phyloP scores from a whole-genome alignment of 805 yeast genomes.

The Kluyveromyces nonfermentans region DNA sequence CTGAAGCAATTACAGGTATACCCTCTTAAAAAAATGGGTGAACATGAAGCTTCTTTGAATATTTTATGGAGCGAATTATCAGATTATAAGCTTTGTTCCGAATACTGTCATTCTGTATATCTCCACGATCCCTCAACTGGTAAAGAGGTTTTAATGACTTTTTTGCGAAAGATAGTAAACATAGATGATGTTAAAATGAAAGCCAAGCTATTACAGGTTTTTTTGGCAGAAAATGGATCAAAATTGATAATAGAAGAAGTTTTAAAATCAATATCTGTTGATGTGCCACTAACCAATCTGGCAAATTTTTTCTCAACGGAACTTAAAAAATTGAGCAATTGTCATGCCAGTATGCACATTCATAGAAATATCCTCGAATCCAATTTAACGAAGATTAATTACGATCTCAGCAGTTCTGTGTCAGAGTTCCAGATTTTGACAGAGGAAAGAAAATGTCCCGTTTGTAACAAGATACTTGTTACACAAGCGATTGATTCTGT shows the following conservation, averaged over 20 bases:
- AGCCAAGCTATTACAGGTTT: conserved; percentile 9
- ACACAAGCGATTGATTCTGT: conserved; percentile 6
- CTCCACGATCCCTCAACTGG: conserved; percentile 33
- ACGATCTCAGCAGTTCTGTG: conserved; percentile 32
- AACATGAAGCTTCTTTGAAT: conserved; percentile 54
- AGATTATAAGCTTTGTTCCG: conserved; percentile 49
- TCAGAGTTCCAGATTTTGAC: conserved; percentile 32
- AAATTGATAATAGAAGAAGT: conserved; percentile 23
- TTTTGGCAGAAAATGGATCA: conserved; percentile 20
- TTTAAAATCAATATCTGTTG: conserved; percentile 42
- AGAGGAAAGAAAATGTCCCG: conserved; percentile 41
- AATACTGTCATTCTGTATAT: conserved; percentile 47
- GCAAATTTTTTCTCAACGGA: conserved; percentile 37
- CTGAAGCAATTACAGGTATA: conserved; percentile 34
- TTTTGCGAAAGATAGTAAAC: conserved; percentile 32
- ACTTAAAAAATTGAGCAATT: conserved; percentile 33
- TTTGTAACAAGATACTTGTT: conserved; percentile 51
- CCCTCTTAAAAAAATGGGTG: conserved; percentile 48
- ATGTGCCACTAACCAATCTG: conserved; percentile 37
- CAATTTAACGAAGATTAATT: conserved; percentile 39
- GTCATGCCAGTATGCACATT: conserved; percentile 34
- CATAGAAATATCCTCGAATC: conserved; percentile 44
- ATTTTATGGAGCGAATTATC: conserved; percentile 49
- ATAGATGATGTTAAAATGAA: conserved; percentile 23
- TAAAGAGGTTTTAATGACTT: conserved; percentile 29